phyloP scores from a whole-genome alignment of 2,329 filamentous ascomycete species.

The Aspergillus transmontanensis region DNA sequence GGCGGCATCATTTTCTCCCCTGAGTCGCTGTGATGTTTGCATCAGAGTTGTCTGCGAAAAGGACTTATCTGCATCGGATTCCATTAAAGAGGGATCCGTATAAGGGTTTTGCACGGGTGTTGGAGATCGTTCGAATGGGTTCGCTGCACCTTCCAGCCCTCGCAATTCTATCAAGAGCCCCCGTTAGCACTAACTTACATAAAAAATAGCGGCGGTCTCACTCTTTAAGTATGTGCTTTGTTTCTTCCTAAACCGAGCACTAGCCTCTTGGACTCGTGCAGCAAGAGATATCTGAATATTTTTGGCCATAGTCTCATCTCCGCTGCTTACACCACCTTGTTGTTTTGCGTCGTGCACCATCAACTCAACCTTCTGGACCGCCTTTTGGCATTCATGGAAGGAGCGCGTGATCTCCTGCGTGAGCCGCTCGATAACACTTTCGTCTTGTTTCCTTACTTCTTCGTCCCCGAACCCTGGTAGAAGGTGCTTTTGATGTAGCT shows the following conservation, averaged over 20 bases:
- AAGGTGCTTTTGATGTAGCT: constrained; percentile 95
- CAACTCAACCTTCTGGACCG: constrained; percentile 82
- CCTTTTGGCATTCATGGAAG: constrained; percentile 87
- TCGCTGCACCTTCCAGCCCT: constrained; percentile 66
- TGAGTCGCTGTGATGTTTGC: constrained; percentile 65
- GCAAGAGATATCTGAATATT: constrained; percentile 95
- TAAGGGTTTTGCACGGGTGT: constrained; percentile 65
- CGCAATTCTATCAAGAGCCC: constrained; percentile 63
- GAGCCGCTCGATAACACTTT: constrained; percentile 83
- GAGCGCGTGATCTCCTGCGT: constrained; percentile 86
- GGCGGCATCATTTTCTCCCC: constrained; percentile 71
- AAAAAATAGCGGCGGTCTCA: constrained; percentile 45
- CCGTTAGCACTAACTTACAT: constrained; percentile 15
- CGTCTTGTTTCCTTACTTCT: constrained; percentile 81
- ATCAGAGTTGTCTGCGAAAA: constrained; percentile 89
- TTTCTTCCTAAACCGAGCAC: constrained; percentile 92
- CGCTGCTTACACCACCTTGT: constrained; percentile 69
- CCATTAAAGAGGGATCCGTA: constrained; percentile 82
- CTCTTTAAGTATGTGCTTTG: constrained; percentile 95
- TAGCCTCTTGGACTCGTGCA: constrained; percentile 84
- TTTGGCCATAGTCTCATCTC: constrained; percentile 92
- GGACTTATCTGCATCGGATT: constrained; percentile 89
- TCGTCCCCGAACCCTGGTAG: constrained; percentile 96
- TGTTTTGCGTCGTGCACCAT: constrained; percentile 82
- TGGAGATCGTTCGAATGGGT: constrained; percentile 52